Conservation (phyloP, 345 rosid genomes). For the Raphanus raphanistrum region DNA sequence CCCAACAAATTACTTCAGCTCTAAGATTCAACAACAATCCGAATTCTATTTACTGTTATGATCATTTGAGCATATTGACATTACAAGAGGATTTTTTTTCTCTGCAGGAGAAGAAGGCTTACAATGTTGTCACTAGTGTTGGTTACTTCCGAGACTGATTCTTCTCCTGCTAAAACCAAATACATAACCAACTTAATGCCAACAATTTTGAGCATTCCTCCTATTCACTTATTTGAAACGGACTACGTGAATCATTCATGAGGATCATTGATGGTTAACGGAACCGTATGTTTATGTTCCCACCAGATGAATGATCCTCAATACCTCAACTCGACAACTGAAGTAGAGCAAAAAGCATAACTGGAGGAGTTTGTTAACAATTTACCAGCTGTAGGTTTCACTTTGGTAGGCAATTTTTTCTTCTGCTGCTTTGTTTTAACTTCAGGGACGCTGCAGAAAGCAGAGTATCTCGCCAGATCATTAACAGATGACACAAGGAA, state of each 20-base stretch:
- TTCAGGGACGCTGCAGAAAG: slow-evolving; percentile 35
- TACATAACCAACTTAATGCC: not conserved
- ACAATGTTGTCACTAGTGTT: slow-evolving; percentile 28
- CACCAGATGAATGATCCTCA: slow-evolving; percentile 4
- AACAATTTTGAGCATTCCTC: not conserved
- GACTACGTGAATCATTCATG: not conserved
- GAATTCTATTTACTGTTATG: not conserved
- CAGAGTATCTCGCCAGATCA: slow-evolving; percentile 17
- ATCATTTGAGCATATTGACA: not conserved
- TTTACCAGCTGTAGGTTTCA: slow-evolving; percentile 45
- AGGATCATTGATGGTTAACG: not conserved
- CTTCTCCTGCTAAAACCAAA: slow-evolving; percentile 29
- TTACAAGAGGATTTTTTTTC: not conserved
- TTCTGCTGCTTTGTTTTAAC: slow-evolving; percentile 37
- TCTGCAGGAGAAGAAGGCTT: not conserved
- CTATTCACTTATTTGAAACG: not conserved
- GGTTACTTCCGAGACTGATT: slow-evolving; percentile 33
- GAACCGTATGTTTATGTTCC: not conserved
- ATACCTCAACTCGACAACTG: not conserved
- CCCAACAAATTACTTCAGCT: not conserved
- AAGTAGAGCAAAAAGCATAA: not conserved
- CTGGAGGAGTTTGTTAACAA: slow-evolving; percentile 9
- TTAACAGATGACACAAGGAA: slow-evolving; percentile 7
- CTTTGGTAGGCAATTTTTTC: slow-evolving; percentile 33
- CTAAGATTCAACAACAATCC: not conserved